These are phyloP conservation scores for Wallacemonas sp. DNA, from an alignment of 208 protist species.

Conservation along the genomic window DNA sequence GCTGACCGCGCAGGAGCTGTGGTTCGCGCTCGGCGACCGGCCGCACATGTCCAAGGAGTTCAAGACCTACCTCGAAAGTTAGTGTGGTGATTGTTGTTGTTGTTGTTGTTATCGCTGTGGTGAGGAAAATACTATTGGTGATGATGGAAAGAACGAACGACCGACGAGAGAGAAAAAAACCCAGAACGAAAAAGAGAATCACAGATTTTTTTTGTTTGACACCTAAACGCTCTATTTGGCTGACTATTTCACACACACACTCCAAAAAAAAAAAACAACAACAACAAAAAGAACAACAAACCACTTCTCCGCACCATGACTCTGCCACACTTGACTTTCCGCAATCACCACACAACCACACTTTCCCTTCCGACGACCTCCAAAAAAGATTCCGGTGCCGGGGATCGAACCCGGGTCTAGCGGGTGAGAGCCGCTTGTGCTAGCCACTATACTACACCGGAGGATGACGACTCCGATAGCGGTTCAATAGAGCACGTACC, in stretches of 20 bases:
- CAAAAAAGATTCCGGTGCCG: conserved; percentile 14
- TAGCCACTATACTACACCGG: conserved; percentile 94
- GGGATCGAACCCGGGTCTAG: conserved; percentile 94
- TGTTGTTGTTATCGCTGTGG: too few relatives aligned
- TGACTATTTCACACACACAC: not conserved
- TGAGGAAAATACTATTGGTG: not conserved
- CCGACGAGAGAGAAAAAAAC: not conserved
- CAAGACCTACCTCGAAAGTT: conserved; percentile 73
- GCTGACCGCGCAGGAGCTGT: conserved; percentile 81
- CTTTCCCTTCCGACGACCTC: too few relatives aligned
- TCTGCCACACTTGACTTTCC: too few relatives aligned
- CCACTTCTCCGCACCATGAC: too few relatives aligned
- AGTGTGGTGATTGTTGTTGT: conserved; percentile 11
- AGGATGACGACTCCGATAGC: too few relatives aligned
- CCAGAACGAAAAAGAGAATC: not conserved
- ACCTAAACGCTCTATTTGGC: too few relatives aligned
- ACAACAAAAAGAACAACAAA: conserved; percentile 16
- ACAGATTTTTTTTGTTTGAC: too few relatives aligned
- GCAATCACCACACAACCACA: too few relatives aligned
- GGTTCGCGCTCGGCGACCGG: conserved; percentile 65
- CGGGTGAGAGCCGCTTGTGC: conserved; percentile 93
- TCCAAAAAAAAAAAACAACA: not conserved
- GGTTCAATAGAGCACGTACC: not conserved
- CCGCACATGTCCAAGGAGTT: conserved; percentile 82
- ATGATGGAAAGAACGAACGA: not conserved